These are phyloP conservation scores for Debaryomyces castellii DNA, from an alignment of 805 yeast species.

Conservation along the genomic window DNA sequence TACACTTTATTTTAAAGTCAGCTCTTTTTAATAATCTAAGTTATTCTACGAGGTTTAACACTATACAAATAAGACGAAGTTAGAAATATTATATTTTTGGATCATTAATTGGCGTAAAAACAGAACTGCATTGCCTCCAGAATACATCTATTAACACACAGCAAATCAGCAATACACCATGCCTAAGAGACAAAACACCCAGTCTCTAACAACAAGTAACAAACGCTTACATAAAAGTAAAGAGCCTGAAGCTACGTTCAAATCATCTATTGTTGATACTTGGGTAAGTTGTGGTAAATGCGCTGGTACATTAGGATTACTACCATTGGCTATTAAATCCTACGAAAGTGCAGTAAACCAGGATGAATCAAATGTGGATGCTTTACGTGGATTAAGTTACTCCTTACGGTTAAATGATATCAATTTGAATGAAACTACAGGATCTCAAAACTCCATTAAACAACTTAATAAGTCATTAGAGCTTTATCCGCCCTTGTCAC, in stretches of 20 bases:
- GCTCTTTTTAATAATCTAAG: background rate
- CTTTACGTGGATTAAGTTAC: constrained; percentile 44
- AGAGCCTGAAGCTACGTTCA: constrained; percentile 11
- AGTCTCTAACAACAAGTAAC: constrained; percentile 2
- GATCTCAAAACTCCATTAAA: constrained; percentile 41
- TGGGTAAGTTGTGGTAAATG: constrained; percentile 50
- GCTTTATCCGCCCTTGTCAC: constrained; percentile 34
- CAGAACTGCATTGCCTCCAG: background rate
- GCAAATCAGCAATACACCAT: background rate
- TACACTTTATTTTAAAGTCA: background rate
- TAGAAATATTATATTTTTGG: background rate
- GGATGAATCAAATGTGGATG: constrained; percentile 38
- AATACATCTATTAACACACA: no score
- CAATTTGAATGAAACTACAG: constrained; percentile 35
- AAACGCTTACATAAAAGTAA: constrained; percentile 5
- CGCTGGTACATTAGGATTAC: constrained; percentile 41
- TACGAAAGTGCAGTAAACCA: constrained; percentile 44
- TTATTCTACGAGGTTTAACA: background rate
- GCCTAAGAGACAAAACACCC: constrained; percentile 7
- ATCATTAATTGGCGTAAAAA: background rate
- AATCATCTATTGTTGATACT: constrained; percentile 33
- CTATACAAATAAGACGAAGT: background rate
- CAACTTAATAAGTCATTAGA: constrained; percentile 39
- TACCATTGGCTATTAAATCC: constrained; percentile 40
- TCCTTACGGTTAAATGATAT: constrained; percentile 41